Evolutionary conservation across 2,329 filamentous ascomycete genomes (phyloP), one percentile per base, ranked within the genome.

Genomic region (Aspergillus terreus): DNA sequence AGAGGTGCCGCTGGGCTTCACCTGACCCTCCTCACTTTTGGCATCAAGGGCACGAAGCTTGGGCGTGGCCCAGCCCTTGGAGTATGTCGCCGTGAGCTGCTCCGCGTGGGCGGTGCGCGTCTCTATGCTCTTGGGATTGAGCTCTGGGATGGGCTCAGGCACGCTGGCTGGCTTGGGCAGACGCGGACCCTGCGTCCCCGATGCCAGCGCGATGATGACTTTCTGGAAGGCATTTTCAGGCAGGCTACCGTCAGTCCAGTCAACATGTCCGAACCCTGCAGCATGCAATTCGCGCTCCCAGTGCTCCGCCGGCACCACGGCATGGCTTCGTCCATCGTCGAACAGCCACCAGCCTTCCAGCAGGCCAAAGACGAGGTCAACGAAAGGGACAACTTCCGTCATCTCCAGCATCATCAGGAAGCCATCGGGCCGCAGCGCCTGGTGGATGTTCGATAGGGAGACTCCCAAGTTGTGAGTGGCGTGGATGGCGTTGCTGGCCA

Each of bases 331-430:
- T 6, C 58, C 69, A 51, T 72, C 70, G 1, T 68, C 59, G 44
- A 70, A 71, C 1, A 68, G 51, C 72, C 72, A 74, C 71, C 71
- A 74, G 3, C 70, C 71, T 21, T 72, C 69, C 1, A 74, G 57
- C 6, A 72, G 51, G 5, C 71, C 71, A 46, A 71, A 68, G 15
- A 71, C 60, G 7, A 72, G 40, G 51, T 74, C 70, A n/a, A 57
- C 41, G 52, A 52, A 61, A 12, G 36, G 42, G 9, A 58, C 2
- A 10, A 56, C 58, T 15, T 52, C 43, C 0, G 67, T 73, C 15
- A 70, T 30, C 44, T 71, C 70, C 1, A 67, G 11, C 0, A 73
- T 51, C 2, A 52, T 52, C 2, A 72, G n/a, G 4, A 65, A 49
- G 0, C 71, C 70, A 36, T 67, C 62, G 0, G 59, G 50, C 1